Conservation (phyloP, 2,329 filamentous ascomycete species). For the Pseudogymnoascus sp. region DNA sequence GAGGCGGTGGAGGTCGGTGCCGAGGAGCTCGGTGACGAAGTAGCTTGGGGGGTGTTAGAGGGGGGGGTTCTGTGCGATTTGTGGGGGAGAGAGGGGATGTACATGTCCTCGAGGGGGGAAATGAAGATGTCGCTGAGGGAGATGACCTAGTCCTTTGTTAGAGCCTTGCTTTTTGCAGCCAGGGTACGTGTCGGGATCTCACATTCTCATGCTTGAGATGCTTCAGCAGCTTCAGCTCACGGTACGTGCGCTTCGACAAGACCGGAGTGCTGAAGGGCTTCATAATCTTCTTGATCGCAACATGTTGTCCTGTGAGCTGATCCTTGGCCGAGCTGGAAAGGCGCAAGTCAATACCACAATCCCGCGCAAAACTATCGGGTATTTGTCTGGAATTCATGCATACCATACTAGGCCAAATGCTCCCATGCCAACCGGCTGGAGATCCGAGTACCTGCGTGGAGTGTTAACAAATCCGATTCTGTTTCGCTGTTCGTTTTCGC, state of each 20-base stretch:
- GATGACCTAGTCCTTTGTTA: slow-evolving; percentile 60
- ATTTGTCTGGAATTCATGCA: slow-evolving; percentile 22
- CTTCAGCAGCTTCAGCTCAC: slow-evolving; percentile 94
- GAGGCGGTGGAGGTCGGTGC: slow-evolving; percentile 90
- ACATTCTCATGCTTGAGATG: slow-evolving; percentile 97
- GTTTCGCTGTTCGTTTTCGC: not conserved
- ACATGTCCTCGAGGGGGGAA: slow-evolving; percentile 98
- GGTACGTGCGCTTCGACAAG: slow-evolving; percentile 92
- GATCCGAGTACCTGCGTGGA: slow-evolving; percentile 76
- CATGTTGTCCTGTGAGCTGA: slow-evolving; percentile 92
- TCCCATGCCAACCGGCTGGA: slow-evolving; percentile 98
- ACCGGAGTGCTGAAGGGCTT: slow-evolving; percentile 99
- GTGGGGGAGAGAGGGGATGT: slow-evolving; percentile 23
- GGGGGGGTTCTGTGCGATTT: slow-evolving; percentile 12
- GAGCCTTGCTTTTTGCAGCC: slow-evolving; percentile 10
- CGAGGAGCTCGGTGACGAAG: slow-evolving; percentile 95
- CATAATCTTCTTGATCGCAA: slow-evolving; percentile 99
- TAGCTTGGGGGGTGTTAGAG: slow-evolving; percentile 51
- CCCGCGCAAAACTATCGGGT: slow-evolving; percentile 7
- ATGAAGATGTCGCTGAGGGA: slow-evolving; percentile 99
- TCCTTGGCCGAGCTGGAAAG: slow-evolving; percentile 79
- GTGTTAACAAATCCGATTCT: not conserved
- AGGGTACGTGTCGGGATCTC: slow-evolving; percentile 15
- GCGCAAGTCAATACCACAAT: not conserved
- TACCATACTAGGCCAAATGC: slow-evolving; percentile 98